Conservation (phyloP, 2,329 filamentous ascomycete species). For the Exophiala sp. region DNA sequence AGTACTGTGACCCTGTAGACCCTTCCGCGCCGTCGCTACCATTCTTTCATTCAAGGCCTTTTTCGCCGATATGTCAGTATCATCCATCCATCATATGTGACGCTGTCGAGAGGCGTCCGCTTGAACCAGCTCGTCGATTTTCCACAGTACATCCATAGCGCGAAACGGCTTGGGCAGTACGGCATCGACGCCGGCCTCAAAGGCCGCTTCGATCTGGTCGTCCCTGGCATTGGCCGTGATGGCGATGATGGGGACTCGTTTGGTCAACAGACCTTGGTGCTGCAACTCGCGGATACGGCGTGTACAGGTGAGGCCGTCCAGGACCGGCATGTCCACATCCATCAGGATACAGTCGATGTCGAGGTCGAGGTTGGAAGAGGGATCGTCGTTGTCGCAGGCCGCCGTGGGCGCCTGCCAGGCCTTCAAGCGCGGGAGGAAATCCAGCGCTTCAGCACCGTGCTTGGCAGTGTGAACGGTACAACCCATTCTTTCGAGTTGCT, state of each 20-base stretch:
- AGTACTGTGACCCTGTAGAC: neutral
- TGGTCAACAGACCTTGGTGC: constrained; percentile 38
- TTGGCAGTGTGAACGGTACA: constrained; percentile 34
- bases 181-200: constrained; percentile 67
- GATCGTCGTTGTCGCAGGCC: neutral
- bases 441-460: constrained; percentile 40
- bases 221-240: constrained; percentile 33
- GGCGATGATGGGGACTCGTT: constrained; percentile 19
- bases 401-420: constrained; percentile 11
- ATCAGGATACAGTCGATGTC: constrained; percentile 61
- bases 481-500: constrained; percentile 34
- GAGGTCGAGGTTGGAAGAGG: constrained; percentile 4
- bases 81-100: too few species aligned
- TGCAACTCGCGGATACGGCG: constrained; percentile 63
- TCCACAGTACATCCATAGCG: constrained; percentile 60
- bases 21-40: neutral
- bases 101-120: neutral
- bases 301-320: constrained; percentile 71
- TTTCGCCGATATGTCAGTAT: neutral
- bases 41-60: neutral
- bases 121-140: constrained; percentile 49
- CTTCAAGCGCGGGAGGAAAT: constrained; percentile 32
- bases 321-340: constrained; percentile 77
- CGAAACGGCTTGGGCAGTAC: constrained; percentile 74
- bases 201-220: constrained; percentile 65